Conservation (phyloP, 2,329 filamentous ascomycete species). For the Hypoxylon rubiginosum region DNA sequence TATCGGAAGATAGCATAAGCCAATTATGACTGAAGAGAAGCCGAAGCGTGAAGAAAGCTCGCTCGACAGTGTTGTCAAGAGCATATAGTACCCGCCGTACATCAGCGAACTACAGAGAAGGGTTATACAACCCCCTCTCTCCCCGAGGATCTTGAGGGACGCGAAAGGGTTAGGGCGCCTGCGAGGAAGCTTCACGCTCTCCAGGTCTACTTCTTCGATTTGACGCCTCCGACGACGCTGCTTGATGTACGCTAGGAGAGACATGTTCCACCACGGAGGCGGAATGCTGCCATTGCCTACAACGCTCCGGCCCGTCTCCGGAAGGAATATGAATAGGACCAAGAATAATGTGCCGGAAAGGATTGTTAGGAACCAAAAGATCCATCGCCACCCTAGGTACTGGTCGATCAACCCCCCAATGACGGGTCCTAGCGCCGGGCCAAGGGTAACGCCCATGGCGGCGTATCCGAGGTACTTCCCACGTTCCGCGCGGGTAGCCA, state of each 20-base stretch:
- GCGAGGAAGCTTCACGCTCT: constrained; percentile 16
- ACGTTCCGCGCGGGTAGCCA: constrained; percentile 40
- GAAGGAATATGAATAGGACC: constrained; percentile 30
- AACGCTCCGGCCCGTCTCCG: constrained; percentile 43
- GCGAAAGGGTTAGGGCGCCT: constrained; percentile 46
- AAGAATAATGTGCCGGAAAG: constrained; percentile 13
- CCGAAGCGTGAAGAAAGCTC: constrained; percentile 29
- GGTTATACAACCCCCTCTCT: constrained; percentile 46
- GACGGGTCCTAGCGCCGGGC: constrained; percentile 32
- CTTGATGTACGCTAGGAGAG: constrained; percentile 10
- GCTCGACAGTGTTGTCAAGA: constrained; percentile 46
- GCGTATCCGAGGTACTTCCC: constrained; percentile 37
- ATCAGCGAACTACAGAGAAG: constrained; percentile 45
- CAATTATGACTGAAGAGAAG: constrained; percentile 29
- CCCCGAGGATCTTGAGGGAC: constrained; percentile 44
- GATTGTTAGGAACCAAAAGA: constrained; percentile 42
- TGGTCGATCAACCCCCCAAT: constrained; percentile 32
- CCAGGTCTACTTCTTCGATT: constrained; percentile 8
- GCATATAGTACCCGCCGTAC: constrained; percentile 47
- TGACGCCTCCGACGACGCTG: constrained; percentile 2
- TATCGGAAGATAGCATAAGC: constrained; percentile 33
- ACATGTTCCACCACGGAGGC: constrained; percentile 23
- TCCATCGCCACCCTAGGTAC: constrained; percentile 33
- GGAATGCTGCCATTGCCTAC: constrained; percentile 38
- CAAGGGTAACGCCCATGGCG: constrained; percentile 23